Conservation (phyloP, 2,329 filamentous ascomycete genomes). For the Pseudogymnoascus sp. region DNA sequence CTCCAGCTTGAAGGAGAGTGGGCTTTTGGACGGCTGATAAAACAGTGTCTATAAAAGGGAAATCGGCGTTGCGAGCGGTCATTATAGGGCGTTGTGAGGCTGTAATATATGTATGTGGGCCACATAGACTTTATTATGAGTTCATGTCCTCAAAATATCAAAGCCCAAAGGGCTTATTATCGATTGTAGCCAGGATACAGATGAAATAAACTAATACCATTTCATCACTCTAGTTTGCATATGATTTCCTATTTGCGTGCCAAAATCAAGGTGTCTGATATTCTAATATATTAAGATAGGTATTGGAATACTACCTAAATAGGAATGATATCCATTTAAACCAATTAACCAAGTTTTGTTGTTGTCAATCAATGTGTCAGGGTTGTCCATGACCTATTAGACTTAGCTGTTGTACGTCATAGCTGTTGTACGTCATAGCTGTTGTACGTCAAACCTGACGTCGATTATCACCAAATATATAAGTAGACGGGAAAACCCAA, state of each 20-base stretch:
- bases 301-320: neutral
- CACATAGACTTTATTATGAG: neutral
- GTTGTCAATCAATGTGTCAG: neutral
- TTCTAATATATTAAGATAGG: neutral
- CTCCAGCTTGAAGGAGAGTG: constrained; percentile 78
- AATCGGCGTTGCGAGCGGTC: constrained; percentile 9
- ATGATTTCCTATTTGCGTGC: neutral
- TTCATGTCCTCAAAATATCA: constrained; percentile 1
- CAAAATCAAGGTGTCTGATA: neutral
- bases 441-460: neutral
- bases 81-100: constrained; percentile 9
- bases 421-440: too few species aligned
- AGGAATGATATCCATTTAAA: neutral
- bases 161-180: neutral
- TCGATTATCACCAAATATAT: neutral
- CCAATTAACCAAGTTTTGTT: neutral
- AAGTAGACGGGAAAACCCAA: neutral
- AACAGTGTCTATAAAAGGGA: neutral
- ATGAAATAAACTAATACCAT: constrained; percentile 5
- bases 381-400: neutral
- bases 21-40: constrained; percentile 61
- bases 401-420: neutral
- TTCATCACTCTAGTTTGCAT: neutral
- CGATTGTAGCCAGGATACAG: neutral
- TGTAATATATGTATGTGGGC: constrained; percentile 5